Percentiles rank a stretch among this genome's conserved stretches.
Evolutionary conservation across 495 filamentous ascomycete genomes (phyloP).

Genomic region (Talaromyces stipitatus): DNA sequence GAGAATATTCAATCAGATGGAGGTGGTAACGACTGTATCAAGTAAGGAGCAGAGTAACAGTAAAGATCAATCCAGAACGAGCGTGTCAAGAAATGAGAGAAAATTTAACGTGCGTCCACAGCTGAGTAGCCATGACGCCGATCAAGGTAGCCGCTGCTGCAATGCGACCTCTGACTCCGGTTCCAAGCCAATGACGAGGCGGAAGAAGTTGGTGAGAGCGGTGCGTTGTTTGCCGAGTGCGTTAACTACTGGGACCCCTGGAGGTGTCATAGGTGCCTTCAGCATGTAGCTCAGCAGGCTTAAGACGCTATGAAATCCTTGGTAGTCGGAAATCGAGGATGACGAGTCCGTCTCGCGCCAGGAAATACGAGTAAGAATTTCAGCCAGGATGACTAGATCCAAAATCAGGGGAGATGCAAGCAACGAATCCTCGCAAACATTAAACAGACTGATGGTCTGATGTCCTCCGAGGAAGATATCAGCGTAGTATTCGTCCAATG

Average conservation of each 20-base stretch:
- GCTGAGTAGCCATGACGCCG: too few relatives aligned
- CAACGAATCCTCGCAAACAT: constrained; percentile 97
- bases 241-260: constrained; percentile 95
- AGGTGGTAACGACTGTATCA: too few relatives aligned
- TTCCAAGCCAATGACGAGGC: constrained; percentile 92
- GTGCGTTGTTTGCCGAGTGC: constrained; percentile 92
- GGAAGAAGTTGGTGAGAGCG: constrained; percentile 96
- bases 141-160: constrained; percentile 91
- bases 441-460: constrained; percentile 97
- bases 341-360: constrained; percentile 63
- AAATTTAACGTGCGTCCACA: too few relatives aligned
- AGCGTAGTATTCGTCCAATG: constrained; percentile 96
- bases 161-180: constrained; percentile 99
- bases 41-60: too few relatives aligned
- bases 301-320: constrained; percentile 93
- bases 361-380: constrained; percentile 96
- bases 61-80: too few relatives aligned
- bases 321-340: constrained; percentile 74
- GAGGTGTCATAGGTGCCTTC: constrained; percentile 93
- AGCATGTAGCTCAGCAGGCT: constrained; percentile 99
- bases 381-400: constrained; percentile 82
- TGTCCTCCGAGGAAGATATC: constrained; percentile 99
- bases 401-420: constrained; percentile 95
- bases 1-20: too few relatives aligned
- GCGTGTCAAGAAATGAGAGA: too few relatives aligned